Percentiles rank a stretch among this genome's conserved stretches.
phyloP scores from a whole-genome alignment of 2,329 filamentous ascomycete species.

The Colletotrichum tropicicola region DNA sequence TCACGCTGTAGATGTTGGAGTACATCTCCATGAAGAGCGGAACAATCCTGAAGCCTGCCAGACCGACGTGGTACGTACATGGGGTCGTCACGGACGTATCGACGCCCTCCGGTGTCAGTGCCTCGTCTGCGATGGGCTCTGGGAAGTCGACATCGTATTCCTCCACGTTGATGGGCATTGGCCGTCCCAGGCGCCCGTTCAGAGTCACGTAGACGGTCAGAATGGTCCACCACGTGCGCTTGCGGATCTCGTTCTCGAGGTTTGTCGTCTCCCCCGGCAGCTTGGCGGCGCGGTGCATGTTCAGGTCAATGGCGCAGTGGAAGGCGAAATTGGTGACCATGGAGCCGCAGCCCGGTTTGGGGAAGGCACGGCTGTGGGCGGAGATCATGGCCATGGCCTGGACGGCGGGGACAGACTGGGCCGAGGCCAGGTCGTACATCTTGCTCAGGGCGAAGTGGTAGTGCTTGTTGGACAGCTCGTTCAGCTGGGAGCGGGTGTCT shows the following conservation, averaged over 20 bases:
- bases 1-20: slow-evolving; percentile 77
- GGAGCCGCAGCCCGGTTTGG: slow-evolving; percentile 80
- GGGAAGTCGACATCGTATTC: slow-evolving; percentile 85
- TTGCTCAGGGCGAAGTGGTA: slow-evolving; percentile 80
- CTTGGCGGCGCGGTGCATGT: slow-evolving; percentile 77
- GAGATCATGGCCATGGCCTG: slow-evolving; percentile 80
- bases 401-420: slow-evolving; percentile 71
- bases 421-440: slow-evolving; percentile 70
- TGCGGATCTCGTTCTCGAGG: slow-evolving; percentile 79
- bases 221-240: slow-evolving; percentile 81
- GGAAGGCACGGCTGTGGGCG: slow-evolving; percentile 78
- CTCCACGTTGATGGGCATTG: slow-evolving; percentile 77
- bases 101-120: slow-evolving; percentile 72
- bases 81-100: slow-evolving; percentile 62
- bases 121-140: slow-evolving; percentile 74
- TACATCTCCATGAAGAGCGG: slow-evolving; percentile 79
- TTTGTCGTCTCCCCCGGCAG: slow-evolving; percentile 53
- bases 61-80: slow-evolving; percentile 74
- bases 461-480: slow-evolving; percentile 76
- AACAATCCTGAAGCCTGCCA: slow-evolving; percentile 71
- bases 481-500: slow-evolving; percentile 62
- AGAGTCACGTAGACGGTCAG: slow-evolving; percentile 73
- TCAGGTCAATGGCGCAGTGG: slow-evolving; percentile 76
- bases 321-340: slow-evolving; percentile 73
- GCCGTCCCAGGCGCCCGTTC: slow-evolving; percentile 78